Evolutionary conservation across 805 yeast genomes (phyloP), one percentile per base, ranked within the genome.

Genomic region (Wickerhamomyces chambardii): DNA sequence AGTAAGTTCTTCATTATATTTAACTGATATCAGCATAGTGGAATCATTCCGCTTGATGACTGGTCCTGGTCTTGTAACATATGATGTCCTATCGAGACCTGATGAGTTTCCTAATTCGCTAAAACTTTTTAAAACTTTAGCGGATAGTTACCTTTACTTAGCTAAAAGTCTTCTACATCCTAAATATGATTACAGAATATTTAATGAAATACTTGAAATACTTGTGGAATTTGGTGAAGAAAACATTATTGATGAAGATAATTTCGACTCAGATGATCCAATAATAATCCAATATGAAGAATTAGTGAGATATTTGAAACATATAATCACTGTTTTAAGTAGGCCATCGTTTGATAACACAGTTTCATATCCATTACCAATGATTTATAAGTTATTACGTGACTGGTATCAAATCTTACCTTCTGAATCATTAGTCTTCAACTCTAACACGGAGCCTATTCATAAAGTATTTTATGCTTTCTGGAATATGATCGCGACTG

Each of bases 121-220:
- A 6, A 17, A 30, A 1, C 8, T 25, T 1, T n/a, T 51, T 27
- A 35, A 45, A 24, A 31, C 28, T 6, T 36, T 30, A 32, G 47
- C 51, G 4, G 50, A 48, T 37, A 45, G 47, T 2, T 33, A 41
- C 14, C 10, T 41, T 14, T 45, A 41, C 32, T 45, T 48, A 1
- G 36, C 43, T 0, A 42, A 40, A 24, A 38, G 33, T 6, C 37
- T 48, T 3, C 43, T 47, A 38, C 31, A 40, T 15, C 55, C 56
- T 15, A 39, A 35, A 3, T 51, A 51, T 34, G 30, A 42, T 18
- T 36, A 45, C 8, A 29, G 35, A 10, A 34, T 44, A 4, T 26
- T 51, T 3, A 29, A 34, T 19, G 56, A 50, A 34, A 40, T 46
- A 25, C 19, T 31, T 8, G 46, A 43, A 2, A 35, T 45, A 6